A percentile compares a stretch with the other conserved stretches of the same genome.
These are phyloP conservation scores for Aspergillus mulundensis DNA, from an alignment of 495 filamentous ascomycete genomes.

Conservation along the genomic window DNA sequence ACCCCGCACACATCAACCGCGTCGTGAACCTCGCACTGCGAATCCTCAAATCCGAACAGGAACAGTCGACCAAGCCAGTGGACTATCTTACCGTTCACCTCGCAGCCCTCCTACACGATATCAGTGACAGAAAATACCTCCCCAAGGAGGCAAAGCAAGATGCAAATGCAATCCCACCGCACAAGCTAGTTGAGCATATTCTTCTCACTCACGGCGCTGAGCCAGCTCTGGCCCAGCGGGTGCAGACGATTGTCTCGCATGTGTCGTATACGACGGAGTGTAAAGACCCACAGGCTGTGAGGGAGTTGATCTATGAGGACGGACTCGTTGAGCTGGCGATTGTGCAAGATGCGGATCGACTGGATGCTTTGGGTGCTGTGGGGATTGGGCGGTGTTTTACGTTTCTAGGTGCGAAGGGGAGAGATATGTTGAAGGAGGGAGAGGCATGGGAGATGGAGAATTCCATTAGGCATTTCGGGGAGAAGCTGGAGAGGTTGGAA, in stretches of 20 bases:
- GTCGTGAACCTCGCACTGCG: slow-evolving; percentile 69
- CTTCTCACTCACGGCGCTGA: slow-evolving; percentile 55
- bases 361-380: slow-evolving; percentile 85
- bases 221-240: slow-evolving; percentile 50
- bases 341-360: slow-evolving; percentile 85
- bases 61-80: slow-evolving; percentile 23
- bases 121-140: slow-evolving; percentile 82
- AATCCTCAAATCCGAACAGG: slow-evolving; percentile 46
- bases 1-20: slow-evolving; percentile 76
- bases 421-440: slow-evolving; percentile 25
- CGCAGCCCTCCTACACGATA: slow-evolving; percentile 77
- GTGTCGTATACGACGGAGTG: slow-evolving; percentile 77
- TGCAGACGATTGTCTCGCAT: slow-evolving; percentile 66
- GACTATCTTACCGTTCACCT: slow-evolving; percentile 61
- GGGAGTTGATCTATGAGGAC: slow-evolving; percentile 43
- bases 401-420: slow-evolving; percentile 60
- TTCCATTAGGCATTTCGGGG: slow-evolving; percentile 70
- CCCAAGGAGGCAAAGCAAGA: background rate
- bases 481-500: slow-evolving; percentile 71
- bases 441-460: slow-evolving; percentile 51
- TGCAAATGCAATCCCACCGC: slow-evolving; percentile 40
- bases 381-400: slow-evolving; percentile 78
- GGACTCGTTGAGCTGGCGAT: slow-evolving; percentile 70
- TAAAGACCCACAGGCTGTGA: slow-evolving; percentile 51
- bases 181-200: slow-evolving; percentile 52